These are phyloP conservation scores for Populus euphratica DNA, from an alignment of 345 rosid species.

Conservation along the genomic window DNA sequence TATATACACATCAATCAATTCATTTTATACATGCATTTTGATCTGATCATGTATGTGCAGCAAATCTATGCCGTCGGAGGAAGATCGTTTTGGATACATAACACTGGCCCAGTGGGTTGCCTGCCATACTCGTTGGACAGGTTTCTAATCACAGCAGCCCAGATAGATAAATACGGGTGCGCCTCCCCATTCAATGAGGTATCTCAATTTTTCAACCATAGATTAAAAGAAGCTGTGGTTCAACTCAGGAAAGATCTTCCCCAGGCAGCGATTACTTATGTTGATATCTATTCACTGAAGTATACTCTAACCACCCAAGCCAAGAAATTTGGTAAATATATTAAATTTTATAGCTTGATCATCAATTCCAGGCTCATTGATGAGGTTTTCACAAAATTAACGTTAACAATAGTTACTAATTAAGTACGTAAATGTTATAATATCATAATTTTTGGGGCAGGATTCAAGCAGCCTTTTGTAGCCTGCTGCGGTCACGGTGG, in stretches of 20 bases:
- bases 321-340: constrained; percentile 39
- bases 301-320: constrained; percentile 53
- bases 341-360: background rate
- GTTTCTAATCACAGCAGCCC: constrained; percentile 30
- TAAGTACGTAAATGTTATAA: background rate
- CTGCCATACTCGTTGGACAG: constrained; percentile 34
- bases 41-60: background rate
- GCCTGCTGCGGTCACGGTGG: constrained; percentile 80
- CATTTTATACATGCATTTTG: background rate
- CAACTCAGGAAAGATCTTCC: constrained; percentile 53
- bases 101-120: constrained; percentile 22
- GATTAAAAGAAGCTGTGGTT: constrained; percentile 32
- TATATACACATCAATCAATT: background rate
- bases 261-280: constrained; percentile 49
- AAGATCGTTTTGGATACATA: constrained; percentile 42
- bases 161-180: constrained; percentile 52
- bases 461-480: constrained; percentile 44
- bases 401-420: background rate
- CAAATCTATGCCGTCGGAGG: constrained; percentile 43
- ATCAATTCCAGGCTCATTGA: background rate
- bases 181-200: constrained; percentile 54
- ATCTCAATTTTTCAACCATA: constrained; percentile 44
- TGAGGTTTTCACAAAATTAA: background rate
- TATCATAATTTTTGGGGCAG: constrained; percentile 14
- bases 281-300: constrained; percentile 56